Percentiles rank a stretch among this genome's conserved stretches.
These are phyloP conservation scores for Acephala macrosclerotiorum DNA, from an alignment of 2,329 filamentous ascomycete species.

Conservation along the genomic window DNA sequence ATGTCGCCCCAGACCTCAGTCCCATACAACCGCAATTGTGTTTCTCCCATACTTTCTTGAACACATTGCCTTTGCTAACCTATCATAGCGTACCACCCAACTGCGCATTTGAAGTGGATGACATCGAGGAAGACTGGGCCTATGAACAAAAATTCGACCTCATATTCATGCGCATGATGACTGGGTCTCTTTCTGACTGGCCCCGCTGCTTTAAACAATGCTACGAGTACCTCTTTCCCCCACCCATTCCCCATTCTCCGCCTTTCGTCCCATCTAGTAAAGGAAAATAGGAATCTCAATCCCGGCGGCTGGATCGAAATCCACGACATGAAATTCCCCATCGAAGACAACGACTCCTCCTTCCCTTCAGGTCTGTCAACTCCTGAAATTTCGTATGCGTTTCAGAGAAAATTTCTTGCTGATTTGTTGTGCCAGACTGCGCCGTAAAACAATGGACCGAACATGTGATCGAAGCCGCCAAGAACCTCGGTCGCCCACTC, in stretches of 20 bases:
- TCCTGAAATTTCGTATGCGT: no score
- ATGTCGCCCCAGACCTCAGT: constrained; percentile 49
- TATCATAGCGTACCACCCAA: background rate
- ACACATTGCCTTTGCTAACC: background rate
- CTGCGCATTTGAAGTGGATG: constrained; percentile 59
- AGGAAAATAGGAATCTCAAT: constrained; percentile 10
- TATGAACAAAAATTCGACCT: constrained; percentile 64
- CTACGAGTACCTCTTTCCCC: constrained; percentile 11
- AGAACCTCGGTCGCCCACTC: no score
- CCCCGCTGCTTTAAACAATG: constrained; percentile 21
- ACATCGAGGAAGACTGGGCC: constrained; percentile 63
- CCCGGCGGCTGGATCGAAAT: constrained; percentile 5
- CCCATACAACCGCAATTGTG: constrained; percentile 49
- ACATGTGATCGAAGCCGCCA: no score
- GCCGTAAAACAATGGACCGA: no score
- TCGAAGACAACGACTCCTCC: constrained; percentile 32
- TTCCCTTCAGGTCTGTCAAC: constrained; percentile 18
- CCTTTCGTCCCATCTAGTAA: background rate
- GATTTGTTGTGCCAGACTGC: no score
- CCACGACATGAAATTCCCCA: constrained; percentile 23
- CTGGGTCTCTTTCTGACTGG: constrained; percentile 21
- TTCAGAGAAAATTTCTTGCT: no score
- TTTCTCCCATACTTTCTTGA: constrained; percentile 60
- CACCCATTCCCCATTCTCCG: background rate
- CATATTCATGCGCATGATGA: constrained; percentile 56